A percentile compares a stretch with the other conserved stretches of the same genome.
Conservation (phyloP, 176 grass and related monocot genomes). For the Miscanthus lutarioriparius region DNA sequence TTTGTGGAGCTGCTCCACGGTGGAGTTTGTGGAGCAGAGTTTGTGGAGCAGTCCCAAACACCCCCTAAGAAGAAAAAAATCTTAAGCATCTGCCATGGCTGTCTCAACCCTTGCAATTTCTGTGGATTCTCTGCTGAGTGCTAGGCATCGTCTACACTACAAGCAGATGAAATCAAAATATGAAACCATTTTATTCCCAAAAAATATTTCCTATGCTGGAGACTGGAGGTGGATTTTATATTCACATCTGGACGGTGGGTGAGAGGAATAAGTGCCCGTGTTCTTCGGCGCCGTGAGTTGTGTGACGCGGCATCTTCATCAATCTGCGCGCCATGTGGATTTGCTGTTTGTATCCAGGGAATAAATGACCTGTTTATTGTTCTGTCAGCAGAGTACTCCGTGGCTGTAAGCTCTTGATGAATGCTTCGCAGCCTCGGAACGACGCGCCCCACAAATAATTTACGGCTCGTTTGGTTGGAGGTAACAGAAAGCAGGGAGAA, state of each 20-base stretch:
- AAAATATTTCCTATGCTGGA: neutral
- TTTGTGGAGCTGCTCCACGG: too few relatives aligned
- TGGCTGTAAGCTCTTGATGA: neutral
- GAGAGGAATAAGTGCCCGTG: neutral
- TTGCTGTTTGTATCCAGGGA: neutral
- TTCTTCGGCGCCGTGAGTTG: neutral
- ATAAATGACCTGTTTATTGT: neutral
- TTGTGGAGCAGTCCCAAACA: too few relatives aligned
- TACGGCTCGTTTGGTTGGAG: too few relatives aligned
- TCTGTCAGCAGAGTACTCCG: neutral
- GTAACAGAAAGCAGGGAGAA: too few relatives aligned
- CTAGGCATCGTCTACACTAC: neutral
- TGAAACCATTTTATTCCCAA: neutral
- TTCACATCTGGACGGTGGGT: neutral
- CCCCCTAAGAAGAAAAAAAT: too few relatives aligned
- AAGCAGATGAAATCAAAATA: too few relatives aligned
- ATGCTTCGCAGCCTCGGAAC: neutral
- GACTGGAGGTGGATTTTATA: neutral
- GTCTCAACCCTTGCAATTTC: neutral
- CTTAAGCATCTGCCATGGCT: too few relatives aligned
- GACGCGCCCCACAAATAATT: neutral
- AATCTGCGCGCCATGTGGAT: constrained; percentile 17
- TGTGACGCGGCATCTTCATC: neutral
- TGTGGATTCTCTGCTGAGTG: neutral
- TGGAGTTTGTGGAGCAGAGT: too few relatives aligned